Base-by-base conservation (phyloP, 306 rosid species). In the Gastrolobium villosum region DNA sequence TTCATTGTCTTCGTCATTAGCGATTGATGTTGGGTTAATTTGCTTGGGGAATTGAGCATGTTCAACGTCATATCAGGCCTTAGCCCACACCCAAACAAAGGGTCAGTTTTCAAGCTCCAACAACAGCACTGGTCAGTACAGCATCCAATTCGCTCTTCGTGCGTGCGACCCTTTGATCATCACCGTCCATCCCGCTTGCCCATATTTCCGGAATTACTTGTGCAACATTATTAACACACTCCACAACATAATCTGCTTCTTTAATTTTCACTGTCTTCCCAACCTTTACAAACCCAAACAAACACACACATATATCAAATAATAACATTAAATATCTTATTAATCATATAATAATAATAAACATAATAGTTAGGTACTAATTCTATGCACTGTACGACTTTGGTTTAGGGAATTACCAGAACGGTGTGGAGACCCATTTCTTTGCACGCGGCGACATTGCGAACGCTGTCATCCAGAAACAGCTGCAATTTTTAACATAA, bases 401-500 rank as follows among this genome's bases (percentile, higher is more conserved):
- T 15, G 63, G 35, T 10, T 30, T 0, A 5, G 10, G 5, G 14
- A 48, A 73, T 67, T 87, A 94, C 98, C 90, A 94, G 74, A 77
- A 84, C 96, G 1, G 98, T 94, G 49, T 86, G 78, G 30, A 94
- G 92, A 36, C 97, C 96, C 76, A 85, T 35, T 55, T 93, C 88
- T 76, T 87, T 94, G 2, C 91, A 97, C 7, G 97, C 92, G 0
- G 91, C 90, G 34, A 94, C 39, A 43, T 92, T 94, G 32, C 82
- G 86, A 34, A 74, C 69, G 75, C 81, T 94, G 84, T 92, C 98
- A 57, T 94, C 98, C 10, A 94, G 73, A 78, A 94, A 92, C 43
- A 94, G 68, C 98, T 94, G 92, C 70, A 15, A 36, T 30, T 3
- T 7, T 7, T 14, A 15, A 26, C 44, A 63, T 66, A 48, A 14